Base-by-base conservation (phyloP, 257 asterid species). In the Solanum tacnaense region DNA sequence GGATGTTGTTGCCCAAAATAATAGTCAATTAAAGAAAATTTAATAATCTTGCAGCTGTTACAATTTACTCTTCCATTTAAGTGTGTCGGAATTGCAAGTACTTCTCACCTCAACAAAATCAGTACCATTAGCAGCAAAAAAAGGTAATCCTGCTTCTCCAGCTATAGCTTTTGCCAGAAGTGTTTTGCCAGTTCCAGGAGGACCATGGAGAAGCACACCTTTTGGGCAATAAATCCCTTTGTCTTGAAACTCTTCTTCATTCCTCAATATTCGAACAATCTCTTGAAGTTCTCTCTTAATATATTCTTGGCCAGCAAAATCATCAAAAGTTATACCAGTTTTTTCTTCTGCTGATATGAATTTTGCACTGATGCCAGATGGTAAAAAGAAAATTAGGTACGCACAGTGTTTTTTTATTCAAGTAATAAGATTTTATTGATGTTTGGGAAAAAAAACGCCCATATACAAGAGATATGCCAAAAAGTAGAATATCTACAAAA, bases 121-220 rank as follows among this genome's bases (percentile, higher is more conserved):
- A 86, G 99, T 97, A 83, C 99, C 99, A 90, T 93, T 97, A 90
- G 98, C 95, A 18, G 99, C 99, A 90, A 97, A 96, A 92, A 97
- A 97, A 29, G 99, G 99, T 89, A 97, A 98, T 16, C 99, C 99
- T 44, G 99, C 99, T 92, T 97, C 99, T 68, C 99, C 99, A 91
- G 99, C 99, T 89, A 97, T 97, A 85, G 99, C 99, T 93, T 96
- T 97, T 83, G 99, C 99, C 60, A 97, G 94, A 92, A 97, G 98
- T 86, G 99, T 97, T 95, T 97, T 97, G 89, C 99, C 99, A 90
- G 99, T 97, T 87, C 99, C 99, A 84, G 99, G 99, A 89, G 99
- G 99, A 78, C 99, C 99, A 90, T 97, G 98, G 76, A 97, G 98
- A 46, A 97, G 99, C 91, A 97, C 99, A 65, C 99, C 99, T 93